Conservation (phyloP, 306 rosid genomes). For the Pyrus betulifolia region DNA sequence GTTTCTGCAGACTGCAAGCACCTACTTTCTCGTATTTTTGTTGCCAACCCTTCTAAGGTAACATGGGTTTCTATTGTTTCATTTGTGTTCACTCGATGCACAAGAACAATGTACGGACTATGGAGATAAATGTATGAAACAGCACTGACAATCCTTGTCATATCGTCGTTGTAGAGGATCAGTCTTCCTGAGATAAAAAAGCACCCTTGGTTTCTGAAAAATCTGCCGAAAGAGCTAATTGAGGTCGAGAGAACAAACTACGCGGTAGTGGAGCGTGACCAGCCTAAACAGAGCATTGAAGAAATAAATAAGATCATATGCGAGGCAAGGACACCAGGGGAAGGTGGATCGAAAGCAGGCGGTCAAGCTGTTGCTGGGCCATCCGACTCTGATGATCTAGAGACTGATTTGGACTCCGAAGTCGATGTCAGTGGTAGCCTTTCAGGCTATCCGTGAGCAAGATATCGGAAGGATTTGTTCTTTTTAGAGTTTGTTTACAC, state of each 20-base stretch:
- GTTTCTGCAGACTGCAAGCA: conserved; percentile 63
- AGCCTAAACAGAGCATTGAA: conserved; percentile 54
- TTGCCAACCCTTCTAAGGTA: conserved; percentile 76
- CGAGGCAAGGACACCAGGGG: conserved; percentile 60
- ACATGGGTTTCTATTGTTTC: background rate
- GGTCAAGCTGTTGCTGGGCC: conserved; percentile 29
- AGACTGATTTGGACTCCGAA: conserved; percentile 41
- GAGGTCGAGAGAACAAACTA: conserved; percentile 46
- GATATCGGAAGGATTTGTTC: background rate
- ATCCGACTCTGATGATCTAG: conserved; percentile 34
- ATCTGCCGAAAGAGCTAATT: conserved; percentile 49
- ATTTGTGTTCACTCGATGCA: background rate
- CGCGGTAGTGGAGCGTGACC: conserved; percentile 20
- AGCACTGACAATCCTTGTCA: background rate
- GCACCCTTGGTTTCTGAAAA: conserved; percentile 80
- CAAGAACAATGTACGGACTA: background rate
- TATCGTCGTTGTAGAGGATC: conserved; percentile 46
- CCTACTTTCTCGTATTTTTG: conserved; percentile 68
- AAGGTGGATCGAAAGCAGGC: conserved; percentile 28
- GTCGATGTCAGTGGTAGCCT: conserved; percentile 40
- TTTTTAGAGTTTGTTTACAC: background rate
- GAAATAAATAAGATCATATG: conserved; percentile 51
- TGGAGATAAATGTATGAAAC: background rate
- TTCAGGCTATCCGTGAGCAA: conserved; percentile 16
- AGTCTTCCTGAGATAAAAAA: conserved; percentile 66